A percentile compares a stretch with the other conserved stretches of the same genome.
Conservation (phyloP, 345 rosid genomes). For the Cochlearia excelsa region DNA sequence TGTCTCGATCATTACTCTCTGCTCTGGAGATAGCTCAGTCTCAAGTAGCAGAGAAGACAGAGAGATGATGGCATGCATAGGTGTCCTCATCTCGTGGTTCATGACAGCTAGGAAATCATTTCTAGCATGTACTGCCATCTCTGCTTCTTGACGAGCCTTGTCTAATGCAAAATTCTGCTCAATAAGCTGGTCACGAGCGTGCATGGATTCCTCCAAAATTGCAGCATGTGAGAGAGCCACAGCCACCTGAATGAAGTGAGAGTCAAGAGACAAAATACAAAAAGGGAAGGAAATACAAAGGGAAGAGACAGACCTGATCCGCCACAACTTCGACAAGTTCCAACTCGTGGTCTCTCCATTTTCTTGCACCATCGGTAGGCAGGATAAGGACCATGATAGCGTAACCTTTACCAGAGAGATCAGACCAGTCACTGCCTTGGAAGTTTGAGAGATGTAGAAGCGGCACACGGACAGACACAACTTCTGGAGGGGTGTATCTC, state of each 20-base stretch:
- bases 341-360: conserved; percentile 90
- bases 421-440: conserved; percentile 83
- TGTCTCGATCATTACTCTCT: conserved; percentile 84
- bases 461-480: conserved; percentile 94
- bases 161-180: conserved; percentile 78
- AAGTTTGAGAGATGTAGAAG: conserved; percentile 78
- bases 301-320: conserved; percentile 66
- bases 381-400: conserved; percentile 92
- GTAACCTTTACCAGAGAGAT: conserved; percentile 68
- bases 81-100: conserved; percentile 99
- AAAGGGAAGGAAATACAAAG: not conserved
- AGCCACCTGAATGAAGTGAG: conserved; percentile 59
- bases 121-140: conserved; percentile 83
- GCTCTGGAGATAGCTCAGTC: conserved; percentile 73
- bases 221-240: conserved; percentile 99
- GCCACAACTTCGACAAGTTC: conserved; percentile 93
- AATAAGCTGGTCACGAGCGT: conserved; percentile 80
- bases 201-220: conserved; percentile 86
- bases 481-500: conserved; percentile 62
- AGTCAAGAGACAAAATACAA: not conserved
- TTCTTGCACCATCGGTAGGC: conserved; percentile 73
- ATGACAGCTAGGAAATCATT: conserved; percentile 93
- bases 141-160: conserved; percentile 84
- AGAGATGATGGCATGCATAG: conserved; percentile 85
- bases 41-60: conserved; percentile 85